Percentiles rank a stretch among this genome's conserved stretches.
Evolutionary conservation across 2,329 filamentous ascomycete species (phyloP).

Genomic region (Alternaria atra): DNA sequence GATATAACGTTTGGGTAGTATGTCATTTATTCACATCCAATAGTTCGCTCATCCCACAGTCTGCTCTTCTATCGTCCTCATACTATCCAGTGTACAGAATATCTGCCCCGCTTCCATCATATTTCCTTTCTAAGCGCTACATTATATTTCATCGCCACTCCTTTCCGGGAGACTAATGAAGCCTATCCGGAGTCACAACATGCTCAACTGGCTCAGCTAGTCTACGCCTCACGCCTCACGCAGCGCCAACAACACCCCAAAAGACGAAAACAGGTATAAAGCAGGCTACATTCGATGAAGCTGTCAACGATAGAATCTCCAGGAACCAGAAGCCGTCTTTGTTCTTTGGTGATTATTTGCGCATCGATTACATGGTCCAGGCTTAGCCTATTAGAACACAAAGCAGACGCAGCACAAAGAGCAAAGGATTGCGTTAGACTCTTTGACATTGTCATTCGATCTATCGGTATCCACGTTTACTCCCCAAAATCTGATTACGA

Average conservation of each 20-base stretch:
- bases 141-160: background rate
- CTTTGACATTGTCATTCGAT: background rate
- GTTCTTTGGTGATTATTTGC: background rate
- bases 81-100: background rate
- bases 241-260: background rate
- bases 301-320: background rate
- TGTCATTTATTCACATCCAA: background rate
- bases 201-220: background rate
- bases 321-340: background rate
- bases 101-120: background rate
- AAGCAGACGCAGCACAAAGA: background rate
- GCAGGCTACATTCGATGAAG: background rate
- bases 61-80: background rate
- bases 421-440: background rate
- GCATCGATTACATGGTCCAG: background rate
- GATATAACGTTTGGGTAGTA: background rate
- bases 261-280: background rate
- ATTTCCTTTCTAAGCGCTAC: background rate
- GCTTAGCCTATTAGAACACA: background rate
- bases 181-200: background rate
- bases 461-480: constrained; percentile 4
- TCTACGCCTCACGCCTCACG: background rate
- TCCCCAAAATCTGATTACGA: background rate
- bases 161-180: background rate
- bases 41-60: background rate